Conservation (phyloP, 495 filamentous ascomycete genomes). For the Halenospora varia region DNA sequence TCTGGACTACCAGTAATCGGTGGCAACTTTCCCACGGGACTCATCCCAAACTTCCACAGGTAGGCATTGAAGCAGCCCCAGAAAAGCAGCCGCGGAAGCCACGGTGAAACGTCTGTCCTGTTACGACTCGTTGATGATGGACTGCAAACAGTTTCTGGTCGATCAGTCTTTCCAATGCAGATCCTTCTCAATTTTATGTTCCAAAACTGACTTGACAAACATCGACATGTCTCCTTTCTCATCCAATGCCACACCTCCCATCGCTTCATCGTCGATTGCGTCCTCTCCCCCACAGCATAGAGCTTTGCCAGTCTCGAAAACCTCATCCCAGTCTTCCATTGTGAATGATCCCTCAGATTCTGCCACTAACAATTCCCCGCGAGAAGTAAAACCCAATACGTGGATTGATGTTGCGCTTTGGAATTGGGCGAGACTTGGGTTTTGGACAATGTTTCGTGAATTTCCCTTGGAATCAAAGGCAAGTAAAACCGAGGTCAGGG, state of each 20-base stretch:
- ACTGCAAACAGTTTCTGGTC: slow-evolving; percentile 16
- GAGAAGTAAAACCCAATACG: slow-evolving; percentile 71
- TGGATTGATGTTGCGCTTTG: slow-evolving; percentile 64
- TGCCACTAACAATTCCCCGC: slow-evolving; percentile 67
- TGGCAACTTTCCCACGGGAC: too few species aligned
- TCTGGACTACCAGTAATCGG: background rate
- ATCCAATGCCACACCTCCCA: slow-evolving; percentile 29
- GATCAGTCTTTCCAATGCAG: slow-evolving; percentile 56
- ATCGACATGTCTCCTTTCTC: slow-evolving; percentile 46
- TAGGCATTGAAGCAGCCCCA: background rate
- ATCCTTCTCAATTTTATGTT: slow-evolving; percentile 52
- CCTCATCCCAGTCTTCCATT: slow-evolving; percentile 70
- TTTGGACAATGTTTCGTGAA: slow-evolving; percentile 36
- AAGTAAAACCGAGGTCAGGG: slow-evolving; percentile 58
- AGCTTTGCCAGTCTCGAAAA: slow-evolving; percentile 57
- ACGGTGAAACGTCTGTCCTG: slow-evolving; percentile 20
- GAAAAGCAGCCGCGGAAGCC: background rate
- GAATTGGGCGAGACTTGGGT: slow-evolving; percentile 53
- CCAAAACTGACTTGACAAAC: slow-evolving; percentile 61
- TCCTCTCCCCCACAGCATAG: slow-evolving; percentile 54
- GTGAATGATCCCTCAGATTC: slow-evolving; percentile 81
- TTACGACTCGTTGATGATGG: slow-evolving; percentile 13
- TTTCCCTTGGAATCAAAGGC: slow-evolving; percentile 49
- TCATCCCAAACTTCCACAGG: too few species aligned
- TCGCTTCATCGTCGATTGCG: slow-evolving; percentile 37